phyloP scores from a whole-genome alignment of 2,329 filamentous ascomycete genomes.

The Graphilbum sp. region DNA sequence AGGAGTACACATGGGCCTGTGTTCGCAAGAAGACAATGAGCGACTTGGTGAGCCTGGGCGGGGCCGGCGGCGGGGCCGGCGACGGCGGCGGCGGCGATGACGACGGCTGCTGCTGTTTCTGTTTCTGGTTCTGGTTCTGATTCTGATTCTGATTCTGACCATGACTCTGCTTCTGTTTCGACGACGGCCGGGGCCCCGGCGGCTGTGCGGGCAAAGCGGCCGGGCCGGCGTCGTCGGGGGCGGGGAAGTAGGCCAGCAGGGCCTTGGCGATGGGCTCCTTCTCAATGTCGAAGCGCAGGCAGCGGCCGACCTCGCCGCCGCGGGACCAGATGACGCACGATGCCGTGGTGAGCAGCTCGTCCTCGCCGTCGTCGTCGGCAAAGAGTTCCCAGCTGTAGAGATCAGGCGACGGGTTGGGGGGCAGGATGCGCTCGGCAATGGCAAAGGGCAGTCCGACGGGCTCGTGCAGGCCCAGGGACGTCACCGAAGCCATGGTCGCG shows the following conservation, averaged over 20 bases:
- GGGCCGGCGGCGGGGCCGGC: slow-evolving; percentile 20
- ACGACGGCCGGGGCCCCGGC: no score
- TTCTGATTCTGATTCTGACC: no score
- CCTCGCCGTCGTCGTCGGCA: slow-evolving; percentile 37
- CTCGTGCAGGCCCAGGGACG: slow-evolving; percentile 79
- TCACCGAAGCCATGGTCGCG: slow-evolving; percentile 70
- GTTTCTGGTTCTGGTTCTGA: neutral
- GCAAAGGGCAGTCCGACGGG: slow-evolving; percentile 73
- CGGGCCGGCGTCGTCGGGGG: slow-evolving; percentile 7
- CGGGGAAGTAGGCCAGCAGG: slow-evolving; percentile 66
- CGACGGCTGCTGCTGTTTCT: neutral
- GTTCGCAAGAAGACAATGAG: slow-evolving; percentile 84
- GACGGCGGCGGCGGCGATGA: no score
- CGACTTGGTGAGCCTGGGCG: no score
- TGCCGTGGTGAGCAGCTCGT: slow-evolving; percentile 65
- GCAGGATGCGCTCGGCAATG: slow-evolving; percentile 62
- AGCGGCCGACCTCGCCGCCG: slow-evolving; percentile 67
- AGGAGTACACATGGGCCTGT: slow-evolving; percentile 85
- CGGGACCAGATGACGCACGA: slow-evolving; percentile 78
- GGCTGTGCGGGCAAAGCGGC: no score
- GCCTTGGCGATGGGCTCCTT: slow-evolving; percentile 78
- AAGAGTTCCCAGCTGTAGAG: slow-evolving; percentile 63
- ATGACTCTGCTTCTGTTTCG: no score
- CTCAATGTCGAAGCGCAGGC: slow-evolving; percentile 74
- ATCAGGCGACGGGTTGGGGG: slow-evolving; percentile 44